Conservation (phyloP, 306 rosid genomes). For the Elaeagnus macrophylla region DNA sequence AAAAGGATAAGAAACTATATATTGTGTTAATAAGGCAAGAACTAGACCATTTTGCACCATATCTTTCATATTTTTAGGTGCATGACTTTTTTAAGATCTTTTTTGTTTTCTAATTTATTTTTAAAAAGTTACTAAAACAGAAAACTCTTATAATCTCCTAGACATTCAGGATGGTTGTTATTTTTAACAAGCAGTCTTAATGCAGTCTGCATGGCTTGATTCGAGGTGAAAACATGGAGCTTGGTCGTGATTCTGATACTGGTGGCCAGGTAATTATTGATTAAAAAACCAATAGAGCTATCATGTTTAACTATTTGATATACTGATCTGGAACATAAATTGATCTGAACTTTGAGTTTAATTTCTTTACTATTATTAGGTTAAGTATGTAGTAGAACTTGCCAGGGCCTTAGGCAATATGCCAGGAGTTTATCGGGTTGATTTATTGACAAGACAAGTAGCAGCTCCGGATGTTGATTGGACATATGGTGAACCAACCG, state of each 20-base stretch:
- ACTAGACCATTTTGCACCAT: slow-evolving; percentile 10
- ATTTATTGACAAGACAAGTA: slow-evolving; percentile 49
- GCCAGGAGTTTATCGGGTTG: slow-evolving; percentile 59
- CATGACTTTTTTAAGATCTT: background rate
- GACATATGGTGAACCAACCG: slow-evolving; percentile 57
- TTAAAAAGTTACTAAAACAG: slow-evolving; percentile 2
- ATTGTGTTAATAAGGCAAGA: slow-evolving; percentile 46
- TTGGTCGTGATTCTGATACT: slow-evolving; percentile 60
- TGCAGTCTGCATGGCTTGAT: slow-evolving; percentile 62
- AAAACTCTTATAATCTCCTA: slow-evolving; percentile 1
- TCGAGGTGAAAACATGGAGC: slow-evolving; percentile 58
- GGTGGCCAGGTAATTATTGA: slow-evolving; percentile 45
- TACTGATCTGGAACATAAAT: background rate
- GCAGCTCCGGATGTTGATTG: slow-evolving; percentile 51
- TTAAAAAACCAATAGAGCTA: background rate
- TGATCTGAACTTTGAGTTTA: slow-evolving; percentile 7
- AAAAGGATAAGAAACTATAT: slow-evolving; percentile 44
- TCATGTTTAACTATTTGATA: too few relatives aligned
- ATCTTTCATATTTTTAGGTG: background rate
- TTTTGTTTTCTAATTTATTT: background rate
- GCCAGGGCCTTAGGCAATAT: slow-evolving; percentile 47
- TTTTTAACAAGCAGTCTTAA: slow-evolving; percentile 16
- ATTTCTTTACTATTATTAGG: slow-evolving; percentile 22
- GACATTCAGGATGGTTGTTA: slow-evolving; percentile 6
- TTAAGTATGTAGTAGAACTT: slow-evolving; percentile 54